Evolutionary conservation across 768 basidiomycete species (phyloP), one percentile per base, ranked within the genome.

Genomic region (Tephrocybe sp.): DNA sequence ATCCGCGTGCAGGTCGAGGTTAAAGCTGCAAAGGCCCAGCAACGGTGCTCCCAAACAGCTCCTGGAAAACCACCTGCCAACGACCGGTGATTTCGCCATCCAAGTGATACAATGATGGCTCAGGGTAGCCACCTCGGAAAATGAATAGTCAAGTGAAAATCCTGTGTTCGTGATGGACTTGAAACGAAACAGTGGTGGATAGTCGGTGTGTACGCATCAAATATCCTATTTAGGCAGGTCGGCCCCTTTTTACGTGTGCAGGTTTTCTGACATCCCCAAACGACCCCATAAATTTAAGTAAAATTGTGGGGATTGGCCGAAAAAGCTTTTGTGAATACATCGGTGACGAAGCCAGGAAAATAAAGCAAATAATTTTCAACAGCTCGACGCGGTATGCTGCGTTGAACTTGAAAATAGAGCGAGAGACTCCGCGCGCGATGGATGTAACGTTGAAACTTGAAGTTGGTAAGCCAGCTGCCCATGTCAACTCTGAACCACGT

Each of bases 131-230:
- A 30, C 27, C 8, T 42, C 33, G 40, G 41, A n/a, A 34, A 43
- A 19, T 6, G 23, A 33, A 49, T n/a, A 23, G n/a, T 34, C n/a
- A 18, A 45, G 29, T 25, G 12, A 16, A 41, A 34, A 25, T 45
- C 36, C 49, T 50, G 49, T 45, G 49, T 24, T 16, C 19, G 16
- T 55, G 55, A 56, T 47, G 49, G 29, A 53, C 40, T 37, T 54
- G 56, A 54, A 54, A 57, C 56, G 47, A 34, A 27, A 11, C 7
- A 21, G 4, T 4, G 37, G 7, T 19, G 37, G n/a, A 19, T 6
- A 38, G 49, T 37, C 31, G 19, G 22, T 6, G 23, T n/a, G 18
- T 41, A 27, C 49, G 42, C 33, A 44, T 52, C 39, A 45, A 42
- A 29, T 42, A 12, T 15, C 44, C 48, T 45, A 41, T 45, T 45